phyloP scores from a whole-genome alignment of 2,329 filamentous ascomycete species.

The Colletotrichum sp. region DNA sequence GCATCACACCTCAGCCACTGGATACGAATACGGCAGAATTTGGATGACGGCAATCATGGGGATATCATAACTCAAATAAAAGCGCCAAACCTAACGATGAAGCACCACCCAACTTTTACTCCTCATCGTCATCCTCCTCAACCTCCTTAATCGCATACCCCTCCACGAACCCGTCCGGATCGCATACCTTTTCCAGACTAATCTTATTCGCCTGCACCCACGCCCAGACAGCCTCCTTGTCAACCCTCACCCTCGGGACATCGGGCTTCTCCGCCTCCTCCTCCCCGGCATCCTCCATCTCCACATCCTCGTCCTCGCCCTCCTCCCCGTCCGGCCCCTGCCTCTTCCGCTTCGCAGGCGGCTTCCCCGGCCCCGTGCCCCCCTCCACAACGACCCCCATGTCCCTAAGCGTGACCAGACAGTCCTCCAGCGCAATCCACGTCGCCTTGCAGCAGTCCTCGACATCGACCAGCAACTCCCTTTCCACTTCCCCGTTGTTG shows the following conservation, averaged over 20 bases:
- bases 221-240: slow-evolving; percentile 62
- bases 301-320: slow-evolving; percentile 25
- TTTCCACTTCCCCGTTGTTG: background rate
- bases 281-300: slow-evolving; percentile 23
- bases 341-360: slow-evolving; percentile 11
- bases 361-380: slow-evolving; percentile 49
- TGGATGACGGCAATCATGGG: background rate
- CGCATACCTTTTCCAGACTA: slow-evolving; percentile 69
- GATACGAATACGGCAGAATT: background rate
- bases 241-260: slow-evolving; percentile 55
- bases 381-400: slow-evolving; percentile 76
- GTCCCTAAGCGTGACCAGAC: slow-evolving; percentile 75
- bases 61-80: background rate
- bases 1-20: background rate
- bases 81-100: background rate
- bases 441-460: slow-evolving; percentile 77
- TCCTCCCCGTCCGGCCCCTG: slow-evolving; percentile 17
- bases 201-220: slow-evolving; percentile 72
- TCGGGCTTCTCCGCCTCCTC: slow-evolving; percentile 27
- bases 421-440: slow-evolving; percentile 86
- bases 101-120: background rate
- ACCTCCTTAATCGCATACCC: slow-evolving; percentile 62
- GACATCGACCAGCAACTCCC: slow-evolving; percentile 61
- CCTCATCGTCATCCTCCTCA: slow-evolving; percentile 36
- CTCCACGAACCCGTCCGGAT: slow-evolving; percentile 76